Base-by-base conservation (phyloP, 306 rosid genomes). In the Hippophae tibetana region DNA sequence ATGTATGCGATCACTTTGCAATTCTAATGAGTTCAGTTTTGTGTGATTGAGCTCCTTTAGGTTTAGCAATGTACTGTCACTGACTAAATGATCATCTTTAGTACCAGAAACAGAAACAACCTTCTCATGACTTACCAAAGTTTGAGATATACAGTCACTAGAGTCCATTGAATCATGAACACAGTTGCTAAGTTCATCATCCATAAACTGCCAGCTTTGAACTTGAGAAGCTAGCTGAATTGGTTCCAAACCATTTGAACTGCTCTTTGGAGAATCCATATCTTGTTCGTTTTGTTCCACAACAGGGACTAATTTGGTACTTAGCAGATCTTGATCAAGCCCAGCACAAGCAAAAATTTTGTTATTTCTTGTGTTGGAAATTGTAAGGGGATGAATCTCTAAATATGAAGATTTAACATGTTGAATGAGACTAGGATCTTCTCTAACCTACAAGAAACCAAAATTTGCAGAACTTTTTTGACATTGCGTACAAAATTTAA, bases 81-180 rank as follows among this genome's bases (percentile, higher is more conserved):
- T 67, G 38, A 52, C 41, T 43, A 42, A 59, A 47, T 66, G 23
- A 18, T 18, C 76, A 64, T 10, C 67, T 42, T 73, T 71, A 7
- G 75, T 63, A 71, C 51, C 65, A 25, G 71, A 67, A 72, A 60
- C 65, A 38, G 62, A 67, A 72, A 62, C 65, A 38, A 64, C 67
- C 45, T 67, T 82, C 69, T 76, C 86, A 52, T 80, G 74, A 60
- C 73, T 63, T 11, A 72, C 78, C 27, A 83, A 69, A 61, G 85
- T 79, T 66, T 89, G 97, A 67, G 97, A 89, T 75, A 86, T 78
- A 49, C 97, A 81, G 55, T 89, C 96, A 70, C 90, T 85, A 14
- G 94, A 81, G 65, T 75, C 81, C 84, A 82, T 67, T 47, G 94
- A 88, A 62, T 84, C 78, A 54, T 60, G 85, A 50, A 76, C 69